Conservation (phyloP, 1,139 yeast genomes). For the Wickerhamomyces sp. region DNA sequence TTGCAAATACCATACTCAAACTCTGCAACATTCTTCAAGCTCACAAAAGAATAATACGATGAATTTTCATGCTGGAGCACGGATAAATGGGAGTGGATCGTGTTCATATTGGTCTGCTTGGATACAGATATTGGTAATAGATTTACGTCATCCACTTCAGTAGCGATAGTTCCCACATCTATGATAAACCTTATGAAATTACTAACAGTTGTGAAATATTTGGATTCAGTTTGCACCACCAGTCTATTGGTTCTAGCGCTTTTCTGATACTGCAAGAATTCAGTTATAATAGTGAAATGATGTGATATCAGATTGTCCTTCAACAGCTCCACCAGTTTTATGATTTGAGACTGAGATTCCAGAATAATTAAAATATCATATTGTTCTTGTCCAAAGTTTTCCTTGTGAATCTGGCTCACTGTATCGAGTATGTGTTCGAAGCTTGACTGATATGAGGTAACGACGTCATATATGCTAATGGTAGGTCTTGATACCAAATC, state of each 20-base stretch:
- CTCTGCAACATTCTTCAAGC: background rate
- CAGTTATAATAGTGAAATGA: conserved; percentile 10
- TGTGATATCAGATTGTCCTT: background rate
- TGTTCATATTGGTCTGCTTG: conserved; percentile 2
- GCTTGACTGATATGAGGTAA: conserved; percentile 2
- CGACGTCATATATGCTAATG: conserved; percentile 3
- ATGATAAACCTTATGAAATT: conserved; percentile 14
- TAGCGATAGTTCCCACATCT: conserved; percentile 9
- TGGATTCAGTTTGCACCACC: conserved; percentile 1
- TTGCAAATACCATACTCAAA: background rate
- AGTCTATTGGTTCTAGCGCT: conserved; percentile 5
- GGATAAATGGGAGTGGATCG: conserved; percentile 4
- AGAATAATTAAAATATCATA: conserved; percentile 12
- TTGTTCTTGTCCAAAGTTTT: conserved; percentile 2
- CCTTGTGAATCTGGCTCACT: conserved; percentile 1
- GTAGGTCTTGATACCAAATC: conserved; percentile 4
- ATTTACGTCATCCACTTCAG: conserved; percentile 3
- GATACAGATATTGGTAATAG: conserved; percentile 2
- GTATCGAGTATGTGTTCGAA: conserved; percentile 6
- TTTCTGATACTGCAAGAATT: conserved; percentile 5
- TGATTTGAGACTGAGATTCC: background rate
- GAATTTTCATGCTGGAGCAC: conserved; percentile 1
- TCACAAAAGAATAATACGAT: background rate
- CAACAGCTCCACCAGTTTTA: background rate
- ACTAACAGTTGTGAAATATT: background rate